Evolutionary conservation across 148 eudicot species (phyloP).

Genomic region (Polygonum aviculare): DNA sequence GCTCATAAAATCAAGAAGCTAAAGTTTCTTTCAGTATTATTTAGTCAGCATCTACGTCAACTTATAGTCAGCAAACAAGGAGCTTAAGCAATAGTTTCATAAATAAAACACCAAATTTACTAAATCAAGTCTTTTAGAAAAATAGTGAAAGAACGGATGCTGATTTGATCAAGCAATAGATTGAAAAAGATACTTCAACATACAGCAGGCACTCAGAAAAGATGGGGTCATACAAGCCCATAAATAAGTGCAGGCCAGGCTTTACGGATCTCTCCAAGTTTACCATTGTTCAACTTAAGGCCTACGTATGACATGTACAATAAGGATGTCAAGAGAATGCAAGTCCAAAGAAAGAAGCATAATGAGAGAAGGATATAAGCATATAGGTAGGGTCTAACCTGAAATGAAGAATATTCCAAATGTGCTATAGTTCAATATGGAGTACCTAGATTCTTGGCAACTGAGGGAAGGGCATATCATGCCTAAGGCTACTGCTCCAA

Average conservation of each 20-base stretch:
- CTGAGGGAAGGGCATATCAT: conserved; percentile 28
- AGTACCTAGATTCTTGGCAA: conserved; percentile 28
- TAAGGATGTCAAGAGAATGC: conserved; percentile 9
- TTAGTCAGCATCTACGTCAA: not conserved
- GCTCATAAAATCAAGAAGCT: not conserved
- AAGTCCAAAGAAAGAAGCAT: conserved; percentile 9
- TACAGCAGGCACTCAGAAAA: conserved; percentile 21
- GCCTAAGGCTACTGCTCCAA: conserved; percentile 32
- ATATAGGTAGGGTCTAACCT: conserved; percentile 18
- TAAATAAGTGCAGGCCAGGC: conserved; percentile 39
- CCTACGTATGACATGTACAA: conserved; percentile 25
- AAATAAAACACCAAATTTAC: not conserved
- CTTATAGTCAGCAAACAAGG: not conserved
- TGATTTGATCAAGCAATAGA: not conserved
- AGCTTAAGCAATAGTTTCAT: not conserved
- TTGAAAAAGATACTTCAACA: conserved; percentile 24
- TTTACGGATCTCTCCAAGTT: conserved; percentile 24
- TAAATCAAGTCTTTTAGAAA: not conserved
- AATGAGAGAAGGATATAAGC: conserved; percentile 3
- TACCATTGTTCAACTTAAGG: conserved; percentile 32
- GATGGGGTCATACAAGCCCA: conserved; percentile 41
- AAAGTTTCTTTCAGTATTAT: not conserved
- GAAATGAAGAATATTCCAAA: conserved; percentile 37
- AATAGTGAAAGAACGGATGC: not conserved
- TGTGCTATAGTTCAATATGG: conserved; percentile 30